phyloP scores from a whole-genome alignment of 768 basidiomycete genomes.

The Pleurotus giganteus region DNA sequence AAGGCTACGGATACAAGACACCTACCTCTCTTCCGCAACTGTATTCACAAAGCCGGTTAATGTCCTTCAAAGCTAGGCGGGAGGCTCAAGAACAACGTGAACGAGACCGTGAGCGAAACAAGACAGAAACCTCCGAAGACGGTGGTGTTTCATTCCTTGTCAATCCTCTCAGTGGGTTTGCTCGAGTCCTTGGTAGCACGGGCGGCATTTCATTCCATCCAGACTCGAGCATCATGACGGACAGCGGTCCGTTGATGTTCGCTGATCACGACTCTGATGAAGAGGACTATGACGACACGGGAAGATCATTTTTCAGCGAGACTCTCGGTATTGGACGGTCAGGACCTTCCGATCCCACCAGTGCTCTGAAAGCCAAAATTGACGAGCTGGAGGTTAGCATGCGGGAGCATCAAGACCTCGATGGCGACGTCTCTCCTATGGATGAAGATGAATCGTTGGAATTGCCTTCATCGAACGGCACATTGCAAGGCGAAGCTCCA shows the following conservation, averaged over 20 bases:
- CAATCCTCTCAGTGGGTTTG: slow-evolving; percentile 40
- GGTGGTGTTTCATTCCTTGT: slow-evolving; percentile 30
- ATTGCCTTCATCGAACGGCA: slow-evolving; percentile 1
- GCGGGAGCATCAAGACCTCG: slow-evolving; percentile 33
- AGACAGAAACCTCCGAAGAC: slow-evolving; percentile 23
- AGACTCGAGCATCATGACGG: slow-evolving; percentile 48
- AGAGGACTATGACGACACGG: slow-evolving; percentile 53
- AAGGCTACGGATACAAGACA: slow-evolving; percentile 72
- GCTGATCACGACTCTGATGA: slow-evolving; percentile 63
- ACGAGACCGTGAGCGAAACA: slow-evolving; percentile 24
- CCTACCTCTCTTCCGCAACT: slow-evolving; percentile 75
- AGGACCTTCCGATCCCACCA: slow-evolving; percentile 51
- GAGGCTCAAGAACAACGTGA: slow-evolving; percentile 56
- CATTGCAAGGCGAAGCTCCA: slow-evolving; percentile 37
- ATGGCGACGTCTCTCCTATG: slow-evolving; percentile 34
- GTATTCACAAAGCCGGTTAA: slow-evolving; percentile 62
- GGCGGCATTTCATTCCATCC: slow-evolving; percentile 70
- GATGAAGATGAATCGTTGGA: slow-evolving; percentile 22
- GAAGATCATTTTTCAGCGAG: slow-evolving; percentile 48
- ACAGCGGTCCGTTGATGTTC: slow-evolving; percentile 58
- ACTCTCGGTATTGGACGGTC: slow-evolving; percentile 41
- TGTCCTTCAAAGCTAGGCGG: slow-evolving; percentile 59
- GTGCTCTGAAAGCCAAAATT: slow-evolving; percentile 56
- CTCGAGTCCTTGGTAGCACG: slow-evolving; percentile 51
- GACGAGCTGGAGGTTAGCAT: slow-evolving; percentile 61